Evolutionary conservation across 192 early-diverging fungal species (phyloP), one percentile per base, ranked within the genome.

Genomic region (Linnemannia elongata): DNA sequence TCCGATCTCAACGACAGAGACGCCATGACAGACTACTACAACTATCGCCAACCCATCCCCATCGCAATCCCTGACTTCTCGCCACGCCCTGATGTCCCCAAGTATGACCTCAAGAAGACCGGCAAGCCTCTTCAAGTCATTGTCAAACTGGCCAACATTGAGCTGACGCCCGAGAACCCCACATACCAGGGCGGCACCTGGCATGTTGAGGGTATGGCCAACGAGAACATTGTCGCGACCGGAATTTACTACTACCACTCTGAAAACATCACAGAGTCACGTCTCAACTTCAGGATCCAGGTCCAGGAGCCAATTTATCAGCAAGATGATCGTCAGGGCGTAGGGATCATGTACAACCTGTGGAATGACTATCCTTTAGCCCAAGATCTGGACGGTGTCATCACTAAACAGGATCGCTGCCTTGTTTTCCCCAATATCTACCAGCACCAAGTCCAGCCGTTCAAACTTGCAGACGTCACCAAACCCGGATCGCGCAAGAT

Each of bases 161-260:
- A 89, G n/a, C 76, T 97, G 72, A 91, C 93, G 0, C 94, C 94
- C 36, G 93, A 93, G 49, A 92, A 92, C n/a, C 91, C 94, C 0
- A 75, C 60, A 3, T 94, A 92, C 71, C 71, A 82, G 10, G 94
- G 93, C 20, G 81, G 81, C 22, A 41, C 69, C 27, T 97, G 95
- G 95, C 94, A 97, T 69, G 87, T 95, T 2, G 94, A 95, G 73
- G 95, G 92, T 13, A 94, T 93, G 90, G 85, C 88, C 5, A 91
- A 93, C 85, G 95, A 97, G 78, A 85, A 89, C 66, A 95, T 96
- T 55, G 89, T 93, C 6, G 94, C 96, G 0, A 93, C 94, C 0
- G 95, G 94, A 2, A 91, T 96, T 45, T 92, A 93, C 83, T 96
- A 95, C 81, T 95, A 95, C 87, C 89, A 91, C 73, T 81, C 92